A percentile compares a stretch with the other conserved stretches of the same genome.
Conservation (phyloP, 106 monocot species). For the Allium sativum region DNA sequence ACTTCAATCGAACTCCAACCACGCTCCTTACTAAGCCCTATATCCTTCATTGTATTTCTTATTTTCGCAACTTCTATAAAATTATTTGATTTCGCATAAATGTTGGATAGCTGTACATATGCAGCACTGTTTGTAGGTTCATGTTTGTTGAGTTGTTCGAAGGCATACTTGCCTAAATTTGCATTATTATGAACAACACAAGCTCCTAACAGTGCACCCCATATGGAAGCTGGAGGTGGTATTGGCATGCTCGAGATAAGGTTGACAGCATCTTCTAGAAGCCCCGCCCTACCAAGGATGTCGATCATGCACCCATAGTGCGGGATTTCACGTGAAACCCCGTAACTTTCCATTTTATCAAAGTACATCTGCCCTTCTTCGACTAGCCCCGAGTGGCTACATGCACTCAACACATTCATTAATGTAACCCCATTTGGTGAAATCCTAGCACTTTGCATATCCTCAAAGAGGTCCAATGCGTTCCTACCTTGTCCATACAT, state of each 20-base stretch:
- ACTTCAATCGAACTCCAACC: conserved; percentile 31
- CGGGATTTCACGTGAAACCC: conserved; percentile 23
- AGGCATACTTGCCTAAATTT: conserved; percentile 23
- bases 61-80: conserved; percentile 27
- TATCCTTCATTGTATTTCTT: conserved; percentile 27
- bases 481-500: conserved; percentile 36
- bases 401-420: conserved; percentile 35
- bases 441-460: conserved; percentile 25
- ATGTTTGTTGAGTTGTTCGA: conserved; percentile 7
- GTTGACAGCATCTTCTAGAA: conserved; percentile 28
- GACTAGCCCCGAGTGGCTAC: conserved; percentile 48
- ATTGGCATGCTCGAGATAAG: conserved; percentile 28
- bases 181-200: conserved; percentile 29
- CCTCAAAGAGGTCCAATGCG: conserved; percentile 30
- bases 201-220: conserved; percentile 43
- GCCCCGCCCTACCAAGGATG: conserved; percentile 50
- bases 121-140: conserved; percentile 32
- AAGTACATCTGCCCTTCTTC: conserved; percentile 24
- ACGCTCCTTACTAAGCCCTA: conserved; percentile 17
- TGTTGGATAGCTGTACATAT: conserved; percentile 31
- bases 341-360: conserved; percentile 24
- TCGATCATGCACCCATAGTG: conserved; percentile 53
- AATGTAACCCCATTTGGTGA: conserved; percentile 40
- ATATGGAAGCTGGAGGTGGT: conserved; percentile 18
- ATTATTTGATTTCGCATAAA: conserved; percentile 23